Base-by-base conservation (phyloP, 305 asterid species). In the Fraxinus paxiana region DNA sequence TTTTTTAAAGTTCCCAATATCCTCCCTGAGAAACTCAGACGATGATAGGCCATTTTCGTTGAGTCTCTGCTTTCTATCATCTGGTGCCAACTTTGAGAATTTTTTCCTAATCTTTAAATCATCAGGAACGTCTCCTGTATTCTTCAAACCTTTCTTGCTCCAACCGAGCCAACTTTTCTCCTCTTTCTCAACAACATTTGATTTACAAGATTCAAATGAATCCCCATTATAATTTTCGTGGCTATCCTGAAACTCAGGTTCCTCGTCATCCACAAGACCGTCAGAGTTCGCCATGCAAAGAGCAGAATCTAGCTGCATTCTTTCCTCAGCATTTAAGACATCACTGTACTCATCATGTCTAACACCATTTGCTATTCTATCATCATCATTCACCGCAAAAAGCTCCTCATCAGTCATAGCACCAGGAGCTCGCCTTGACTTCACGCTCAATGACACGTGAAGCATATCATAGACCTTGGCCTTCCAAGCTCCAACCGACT, bases 321-420 rank as follows among this genome's bases (percentile, higher is more conserved):
- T 90, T 85, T 96, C 99, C 83, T 96, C 98, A 69, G 99, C 94
- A 26, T 98, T 92, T 85, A 61, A 61, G 10, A 65, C 73, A 65
- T 65, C 73, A 26, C 35, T 65, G 18, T 88, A 92, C 76, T 94
- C 94, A 3, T 88, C 97, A 96, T 48, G 87, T 59, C 88, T 97
- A 73, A 86, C 91, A 31, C 92, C 92, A 82, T 89, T 91, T 73
- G 85, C 86, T 63, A 89, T 61, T 84, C 87, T 92, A 48, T 92
- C 98, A 76, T 93, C 98, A 26, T 92, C 99, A 75, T 92, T 94
- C 84, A 82, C 97, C 8, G 97, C 80, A 84, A 94, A 94, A 79
- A 94, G 97, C 88, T 94, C 98, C 84, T 96, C 98, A 79, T 94
- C 99, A 65, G 97, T 96, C 97, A 96, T 94, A 63, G 99, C 99